Conservation (phyloP, 2,329 filamentous ascomycete species). For the Hypoxylon sp. region DNA sequence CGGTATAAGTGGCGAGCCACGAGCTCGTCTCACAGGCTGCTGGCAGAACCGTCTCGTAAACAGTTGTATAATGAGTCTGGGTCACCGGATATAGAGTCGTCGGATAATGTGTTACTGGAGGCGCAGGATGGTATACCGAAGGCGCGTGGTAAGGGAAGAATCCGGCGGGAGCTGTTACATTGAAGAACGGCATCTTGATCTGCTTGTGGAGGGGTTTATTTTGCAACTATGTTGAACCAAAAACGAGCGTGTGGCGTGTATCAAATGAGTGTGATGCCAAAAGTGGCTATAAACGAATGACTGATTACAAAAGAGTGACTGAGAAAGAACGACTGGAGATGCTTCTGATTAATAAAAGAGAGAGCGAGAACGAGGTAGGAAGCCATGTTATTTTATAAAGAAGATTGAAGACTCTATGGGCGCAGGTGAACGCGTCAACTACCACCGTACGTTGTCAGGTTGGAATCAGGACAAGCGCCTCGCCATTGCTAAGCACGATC, state of each 20-base stretch:
- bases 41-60: conserved; percentile 57
- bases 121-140: conserved; percentile 46
- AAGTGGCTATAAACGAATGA: conserved; percentile 50
- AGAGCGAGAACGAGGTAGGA: conserved; percentile 22
- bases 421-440: conserved; percentile 47
- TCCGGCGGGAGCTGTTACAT: conserved; percentile 52
- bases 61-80: conserved; percentile 55
- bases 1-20: conserved; percentile 61
- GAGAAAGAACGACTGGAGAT: conserved; percentile 42
- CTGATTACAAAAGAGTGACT: conserved; percentile 42
- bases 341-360: conserved; percentile 24
- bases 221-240: neutral
- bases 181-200: conserved; percentile 49
- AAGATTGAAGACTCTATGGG: conserved; percentile 50
- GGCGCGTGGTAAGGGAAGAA: conserved; percentile 53
- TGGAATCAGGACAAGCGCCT: conserved; percentile 24
- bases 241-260: conserved; percentile 1
- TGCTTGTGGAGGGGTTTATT: neutral
- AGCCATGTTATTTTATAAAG: conserved; percentile 50
- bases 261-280: conserved; percentile 49
- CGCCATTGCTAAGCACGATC: conserved; percentile 5
- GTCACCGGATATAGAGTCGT: conserved; percentile 45
- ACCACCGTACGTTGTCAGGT: conserved; percentile 22
- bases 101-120: conserved; percentile 15
- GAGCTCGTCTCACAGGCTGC: conserved; percentile 58